phyloP scores from a whole-genome alignment of 1,139 yeast genomes.

The Taphrina flavorubra region DNA sequence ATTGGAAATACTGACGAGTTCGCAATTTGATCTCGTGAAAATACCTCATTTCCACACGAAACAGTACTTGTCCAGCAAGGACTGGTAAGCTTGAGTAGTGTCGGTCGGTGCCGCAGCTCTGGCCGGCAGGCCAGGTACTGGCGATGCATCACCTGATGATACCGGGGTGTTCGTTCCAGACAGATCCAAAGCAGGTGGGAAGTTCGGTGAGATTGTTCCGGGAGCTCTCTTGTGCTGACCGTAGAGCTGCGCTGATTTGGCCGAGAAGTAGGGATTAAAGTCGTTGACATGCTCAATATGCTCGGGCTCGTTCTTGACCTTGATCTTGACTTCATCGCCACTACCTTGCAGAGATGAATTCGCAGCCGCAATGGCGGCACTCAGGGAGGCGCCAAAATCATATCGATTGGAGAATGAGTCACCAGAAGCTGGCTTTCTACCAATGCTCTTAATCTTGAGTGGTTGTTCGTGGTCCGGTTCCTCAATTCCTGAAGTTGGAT shows the following conservation, averaged over 20 bases:
- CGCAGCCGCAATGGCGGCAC: constrained; percentile 42
- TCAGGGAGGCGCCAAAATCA: constrained; percentile 41
- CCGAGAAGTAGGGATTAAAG: constrained; percentile 35
- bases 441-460: constrained; percentile 12
- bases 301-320: constrained; percentile 6
- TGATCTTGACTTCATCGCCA: constrained; percentile 28
- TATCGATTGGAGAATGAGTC: constrained; percentile 41
- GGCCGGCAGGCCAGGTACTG: constrained; percentile 23
- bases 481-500: constrained; percentile 3
- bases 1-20: neutral
- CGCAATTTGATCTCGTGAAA: no score
- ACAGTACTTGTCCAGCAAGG: constrained; percentile 34
- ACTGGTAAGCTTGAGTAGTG: constrained; percentile 27
- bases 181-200: constrained; percentile 32
- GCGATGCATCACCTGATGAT: constrained; percentile 36
- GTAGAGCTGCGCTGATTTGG: constrained; percentile 3
- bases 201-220: constrained; percentile 34
- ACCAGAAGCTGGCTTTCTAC: neutral
- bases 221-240: neutral
- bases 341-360: constrained; percentile 31
- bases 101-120: constrained; percentile 1
- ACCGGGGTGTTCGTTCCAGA: constrained; percentile 22
- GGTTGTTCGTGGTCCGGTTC: constrained; percentile 31
- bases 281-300: constrained; percentile 7
- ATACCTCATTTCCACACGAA: constrained; percentile 24